Evolutionary conservation across 1,284 basidiomycete genomes (phyloP).

Genomic region (Marasmius fiardii): DNA sequence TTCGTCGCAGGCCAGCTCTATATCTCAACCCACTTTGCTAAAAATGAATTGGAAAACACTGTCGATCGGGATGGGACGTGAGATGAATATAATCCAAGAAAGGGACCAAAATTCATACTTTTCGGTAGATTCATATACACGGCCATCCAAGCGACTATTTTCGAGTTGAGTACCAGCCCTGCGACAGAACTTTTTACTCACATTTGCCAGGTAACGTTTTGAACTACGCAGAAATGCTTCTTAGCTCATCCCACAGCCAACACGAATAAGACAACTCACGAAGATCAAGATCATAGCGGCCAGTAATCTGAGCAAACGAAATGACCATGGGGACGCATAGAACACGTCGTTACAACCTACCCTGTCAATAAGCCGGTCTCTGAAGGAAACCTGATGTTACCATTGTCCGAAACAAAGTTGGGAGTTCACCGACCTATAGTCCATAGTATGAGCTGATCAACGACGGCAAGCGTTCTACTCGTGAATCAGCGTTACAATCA

Average conservation of each 20-base stretch:
- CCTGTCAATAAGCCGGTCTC: background rate
- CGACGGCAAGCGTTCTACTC: background rate
- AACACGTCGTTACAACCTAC: background rate
- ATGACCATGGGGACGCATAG: background rate
- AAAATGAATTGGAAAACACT: background rate
- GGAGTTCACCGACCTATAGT: background rate
- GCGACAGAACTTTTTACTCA: background rate
- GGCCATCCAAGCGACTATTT: background rate
- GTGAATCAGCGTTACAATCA: background rate
- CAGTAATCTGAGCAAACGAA: background rate
- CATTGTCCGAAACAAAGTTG: background rate
- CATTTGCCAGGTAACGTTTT: background rate
- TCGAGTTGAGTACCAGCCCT: background rate
- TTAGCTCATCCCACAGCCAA: background rate
- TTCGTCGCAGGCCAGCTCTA: background rate
- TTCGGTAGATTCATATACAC: background rate
- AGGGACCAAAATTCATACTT: background rate
- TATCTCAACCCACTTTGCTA: background rate
- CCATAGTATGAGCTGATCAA: background rate
- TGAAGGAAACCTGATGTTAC: background rate
- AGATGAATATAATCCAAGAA: background rate
- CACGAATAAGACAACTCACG: background rate
- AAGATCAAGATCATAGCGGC: background rate
- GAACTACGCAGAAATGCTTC: background rate
- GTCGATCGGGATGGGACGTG: background rate